phyloP scores from a whole-genome alignment of 1,284 basidiomycete genomes.

The Trametes hirsuta region DNA sequence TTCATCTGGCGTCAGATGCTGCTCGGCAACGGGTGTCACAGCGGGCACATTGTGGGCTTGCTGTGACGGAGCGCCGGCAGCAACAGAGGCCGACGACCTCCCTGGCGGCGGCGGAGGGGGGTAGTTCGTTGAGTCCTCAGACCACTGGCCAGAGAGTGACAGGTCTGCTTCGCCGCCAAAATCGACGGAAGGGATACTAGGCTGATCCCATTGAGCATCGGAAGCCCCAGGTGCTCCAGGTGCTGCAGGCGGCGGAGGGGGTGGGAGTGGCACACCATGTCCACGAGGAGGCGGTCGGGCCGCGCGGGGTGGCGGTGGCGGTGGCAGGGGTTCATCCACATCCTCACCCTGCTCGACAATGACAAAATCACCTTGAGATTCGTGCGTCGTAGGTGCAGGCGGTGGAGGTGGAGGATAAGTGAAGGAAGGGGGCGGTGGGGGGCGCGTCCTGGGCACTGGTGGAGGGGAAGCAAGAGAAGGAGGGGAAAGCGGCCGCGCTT shows the following conservation, averaged over 20 bases:
- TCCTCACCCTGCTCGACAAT: constrained; percentile 25
- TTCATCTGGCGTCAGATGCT: constrained; percentile 56
- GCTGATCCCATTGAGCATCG: constrained; percentile 30
- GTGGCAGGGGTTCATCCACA: constrained; percentile 40
- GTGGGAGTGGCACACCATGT: constrained; percentile 36
- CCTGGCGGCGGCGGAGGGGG: constrained; percentile 27
- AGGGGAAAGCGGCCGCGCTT: constrained; percentile 18
- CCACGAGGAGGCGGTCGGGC: constrained; percentile 40
- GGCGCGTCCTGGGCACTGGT: constrained; percentile 18
- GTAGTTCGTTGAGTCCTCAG: constrained; percentile 49
- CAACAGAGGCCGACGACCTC: constrained; percentile 8
- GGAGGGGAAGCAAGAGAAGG: constrained; percentile 21
- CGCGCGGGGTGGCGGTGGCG: constrained; percentile 46
- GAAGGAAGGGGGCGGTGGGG: constrained; percentile 21
- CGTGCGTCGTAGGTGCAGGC: constrained; percentile 41
- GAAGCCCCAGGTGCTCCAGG: constrained; percentile 20
- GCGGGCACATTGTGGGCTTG: constrained; percentile 7
- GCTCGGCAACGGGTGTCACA: constrained; percentile 29
- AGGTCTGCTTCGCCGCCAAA: constrained; percentile 43
- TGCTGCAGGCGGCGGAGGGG: constrained; percentile 20
- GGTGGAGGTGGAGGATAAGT: constrained; percentile 30
- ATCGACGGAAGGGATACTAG: constrained; percentile 37
- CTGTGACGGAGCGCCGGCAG: constrained; percentile 5
- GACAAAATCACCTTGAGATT: constrained; percentile 39
- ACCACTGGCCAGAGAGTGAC: constrained; percentile 45